phyloP scores from a whole-genome alignment of 768 basidiomycete genomes.

The Tulasnella sp. region DNA sequence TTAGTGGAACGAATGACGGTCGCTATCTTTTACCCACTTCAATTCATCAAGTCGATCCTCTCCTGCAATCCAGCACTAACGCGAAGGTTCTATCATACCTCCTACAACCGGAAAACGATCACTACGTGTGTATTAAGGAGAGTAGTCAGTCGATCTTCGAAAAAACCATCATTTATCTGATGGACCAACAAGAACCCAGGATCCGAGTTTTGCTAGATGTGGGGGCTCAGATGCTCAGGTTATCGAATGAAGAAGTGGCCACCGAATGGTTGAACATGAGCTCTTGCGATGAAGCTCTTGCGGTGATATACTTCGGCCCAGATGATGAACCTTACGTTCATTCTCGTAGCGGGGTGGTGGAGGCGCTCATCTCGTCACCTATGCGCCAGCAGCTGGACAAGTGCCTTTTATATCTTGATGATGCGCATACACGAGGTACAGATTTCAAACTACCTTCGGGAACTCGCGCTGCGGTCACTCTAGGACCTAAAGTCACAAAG shows the following conservation, averaged over 20 bases:
- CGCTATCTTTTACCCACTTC: conserved; percentile 25
- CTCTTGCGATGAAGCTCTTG: conserved; percentile 18
- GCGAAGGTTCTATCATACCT: conserved; percentile 18
- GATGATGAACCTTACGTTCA: conserved; percentile 29
- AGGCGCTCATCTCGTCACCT: conserved; percentile 30
- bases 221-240: conserved; percentile 1
- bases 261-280: background rate
- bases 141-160: too few species aligned
- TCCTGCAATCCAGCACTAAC: conserved; percentile 9
- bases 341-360: conserved; percentile 27
- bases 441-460: conserved; percentile 37
- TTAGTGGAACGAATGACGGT: conserved; percentile 31
- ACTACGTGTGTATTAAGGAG: conserved; percentile 21
- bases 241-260: background rate
- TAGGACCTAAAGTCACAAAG: conserved; percentile 40
- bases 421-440: conserved; percentile 41
- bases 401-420: conserved; percentile 40
- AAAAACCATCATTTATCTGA: too few species aligned
- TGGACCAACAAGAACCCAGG: conserved; percentile 26
- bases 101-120: conserved; percentile 18
- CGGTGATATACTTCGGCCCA: conserved; percentile 34
- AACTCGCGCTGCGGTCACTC: conserved; percentile 35
- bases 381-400: conserved; percentile 28
- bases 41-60: conserved; percentile 7
- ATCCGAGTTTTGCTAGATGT: background rate